Evolutionary conservation across 306 rosid genomes (phyloP).

Genomic region (Cyclanthera cordifolia): DNA sequence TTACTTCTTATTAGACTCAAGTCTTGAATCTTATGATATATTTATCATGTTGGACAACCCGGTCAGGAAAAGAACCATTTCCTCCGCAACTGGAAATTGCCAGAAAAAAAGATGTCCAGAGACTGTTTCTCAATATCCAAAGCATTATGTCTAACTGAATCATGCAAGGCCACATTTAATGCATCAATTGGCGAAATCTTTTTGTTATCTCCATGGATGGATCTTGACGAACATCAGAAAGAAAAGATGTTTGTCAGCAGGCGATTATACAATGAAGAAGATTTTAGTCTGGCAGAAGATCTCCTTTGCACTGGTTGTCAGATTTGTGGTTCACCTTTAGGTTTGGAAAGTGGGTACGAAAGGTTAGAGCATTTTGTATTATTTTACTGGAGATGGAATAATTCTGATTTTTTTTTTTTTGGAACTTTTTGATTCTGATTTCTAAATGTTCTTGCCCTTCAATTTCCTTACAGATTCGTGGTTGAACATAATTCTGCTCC

Average conservation of each 20-base stretch:
- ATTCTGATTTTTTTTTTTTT: slow-evolving; percentile 6
- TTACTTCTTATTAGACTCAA: neutral
- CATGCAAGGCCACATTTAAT: slow-evolving; percentile 40
- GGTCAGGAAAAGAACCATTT: slow-evolving; percentile 21
- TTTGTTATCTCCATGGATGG: slow-evolving; percentile 14
- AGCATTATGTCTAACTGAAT: slow-evolving; percentile 28
- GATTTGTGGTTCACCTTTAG: slow-evolving; percentile 62
- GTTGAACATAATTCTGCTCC: slow-evolving; percentile 29
- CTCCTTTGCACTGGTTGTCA: slow-evolving; percentile 74
- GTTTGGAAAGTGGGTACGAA: slow-evolving; percentile 28
- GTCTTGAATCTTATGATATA: neutral
- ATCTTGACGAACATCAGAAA: slow-evolving; percentile 24
- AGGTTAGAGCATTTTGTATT: slow-evolving; percentile 1
- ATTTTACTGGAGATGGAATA: neutral
- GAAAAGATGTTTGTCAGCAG: slow-evolving; percentile 53
- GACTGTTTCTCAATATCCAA: slow-evolving; percentile 41
- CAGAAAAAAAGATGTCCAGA: slow-evolving; percentile 30
- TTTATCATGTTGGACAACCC: neutral
- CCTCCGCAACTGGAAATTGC: slow-evolving; percentile 53
- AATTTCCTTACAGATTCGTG: slow-evolving; percentile 19
- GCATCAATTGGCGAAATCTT: slow-evolving; percentile 62
- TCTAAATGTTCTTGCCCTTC: neutral
- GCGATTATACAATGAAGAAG: slow-evolving; percentile 32
- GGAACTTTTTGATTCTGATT: too few species aligned
- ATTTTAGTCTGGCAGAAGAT: slow-evolving; percentile 36